Evolutionary conservation across 1,284 basidiomycete genomes (phyloP).

Genomic region (Cutaneotrichosporon sp.): DNA sequence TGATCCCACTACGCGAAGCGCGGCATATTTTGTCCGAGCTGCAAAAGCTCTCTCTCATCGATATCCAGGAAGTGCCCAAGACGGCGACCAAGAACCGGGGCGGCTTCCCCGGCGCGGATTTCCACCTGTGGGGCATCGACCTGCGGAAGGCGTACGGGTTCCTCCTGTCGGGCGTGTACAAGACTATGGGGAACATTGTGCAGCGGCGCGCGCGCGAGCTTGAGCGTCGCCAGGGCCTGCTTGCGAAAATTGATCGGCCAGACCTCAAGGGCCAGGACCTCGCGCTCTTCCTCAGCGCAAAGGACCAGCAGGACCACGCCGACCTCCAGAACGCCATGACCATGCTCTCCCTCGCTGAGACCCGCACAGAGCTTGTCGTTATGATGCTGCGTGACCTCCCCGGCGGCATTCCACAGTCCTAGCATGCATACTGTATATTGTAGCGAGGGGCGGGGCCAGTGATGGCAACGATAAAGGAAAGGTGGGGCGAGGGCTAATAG

Average conservation of each 20-base stretch:
- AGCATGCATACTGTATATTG: no score
- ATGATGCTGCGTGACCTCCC: conserved; percentile 76
- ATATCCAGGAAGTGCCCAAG: conserved; percentile 84
- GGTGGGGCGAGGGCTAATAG: no score
- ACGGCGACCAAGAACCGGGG: conserved; percentile 74
- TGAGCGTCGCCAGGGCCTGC: conserved; percentile 60
- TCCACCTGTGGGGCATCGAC: conserved; percentile 78
- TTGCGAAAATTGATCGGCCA: conserved; percentile 71
- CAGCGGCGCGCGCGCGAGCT: conserved; percentile 65
- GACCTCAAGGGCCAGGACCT: conserved; percentile 67
- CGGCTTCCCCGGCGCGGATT: conserved; percentile 31
- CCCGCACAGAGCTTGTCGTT: conserved; percentile 73
- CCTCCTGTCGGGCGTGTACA: conserved; percentile 71
- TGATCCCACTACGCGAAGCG: conserved; percentile 84
- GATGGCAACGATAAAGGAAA: no score
- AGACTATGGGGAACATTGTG: conserved; percentile 76
- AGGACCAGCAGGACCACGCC: conserved; percentile 44
- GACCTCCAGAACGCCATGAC: conserved; percentile 55
- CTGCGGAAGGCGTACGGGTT: conserved; percentile 70
- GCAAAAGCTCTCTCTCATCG: conserved; percentile 71
- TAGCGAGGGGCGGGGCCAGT: no score
- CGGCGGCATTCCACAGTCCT: conserved; percentile 32
- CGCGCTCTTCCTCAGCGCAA: conserved; percentile 29
- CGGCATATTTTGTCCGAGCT: conserved; percentile 74
- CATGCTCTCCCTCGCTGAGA: conserved; percentile 67